These are phyloP conservation scores for Eleusine coracana DNA, from an alignment of 176 grass and related monocot genomes.

Conservation along the genomic window DNA sequence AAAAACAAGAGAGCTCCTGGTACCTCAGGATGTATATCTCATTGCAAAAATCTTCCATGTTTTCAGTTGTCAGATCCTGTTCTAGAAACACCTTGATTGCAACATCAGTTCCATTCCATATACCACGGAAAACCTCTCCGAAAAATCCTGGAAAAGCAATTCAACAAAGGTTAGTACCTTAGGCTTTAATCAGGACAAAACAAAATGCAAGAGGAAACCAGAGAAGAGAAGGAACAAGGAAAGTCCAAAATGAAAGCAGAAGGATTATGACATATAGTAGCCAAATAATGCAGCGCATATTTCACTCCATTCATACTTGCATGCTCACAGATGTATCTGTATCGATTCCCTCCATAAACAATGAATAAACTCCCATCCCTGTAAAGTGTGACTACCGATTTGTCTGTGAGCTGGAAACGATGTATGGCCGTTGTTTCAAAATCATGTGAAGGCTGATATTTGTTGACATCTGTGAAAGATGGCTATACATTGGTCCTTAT, in stretches of 20 bases:
- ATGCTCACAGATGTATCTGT: neutral
- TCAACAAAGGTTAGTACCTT: neutral
- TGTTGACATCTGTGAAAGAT: neutral
- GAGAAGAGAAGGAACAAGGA: neutral
- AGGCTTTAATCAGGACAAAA: constrained; percentile 11
- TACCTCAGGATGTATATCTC: constrained; percentile 99
- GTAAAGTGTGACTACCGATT: neutral
- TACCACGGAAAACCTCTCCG: constrained; percentile 96
- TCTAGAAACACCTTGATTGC: constrained; percentile 99
- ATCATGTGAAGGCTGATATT: neutral
- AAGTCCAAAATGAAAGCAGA: constrained; percentile 36
- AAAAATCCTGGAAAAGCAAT: constrained; percentile 82
- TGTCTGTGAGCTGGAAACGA: neutral
- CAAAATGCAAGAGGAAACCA: constrained; percentile 1
- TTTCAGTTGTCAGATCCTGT: constrained; percentile 97
- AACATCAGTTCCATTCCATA: constrained; percentile 99
- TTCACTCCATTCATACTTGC: neutral
- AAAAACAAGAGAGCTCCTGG: constrained; percentile 22
- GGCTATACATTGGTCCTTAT: neutral
- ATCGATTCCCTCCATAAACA: constrained; percentile 1
- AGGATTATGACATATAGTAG: constrained; percentile 24
- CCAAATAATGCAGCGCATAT: constrained; percentile 15
- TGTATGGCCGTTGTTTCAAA: neutral
- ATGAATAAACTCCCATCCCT: constrained; percentile 25
- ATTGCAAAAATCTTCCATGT: constrained; percentile 99